Base-by-base conservation (phyloP, 805 yeast species). In the Ogataea allantospora region DNA sequence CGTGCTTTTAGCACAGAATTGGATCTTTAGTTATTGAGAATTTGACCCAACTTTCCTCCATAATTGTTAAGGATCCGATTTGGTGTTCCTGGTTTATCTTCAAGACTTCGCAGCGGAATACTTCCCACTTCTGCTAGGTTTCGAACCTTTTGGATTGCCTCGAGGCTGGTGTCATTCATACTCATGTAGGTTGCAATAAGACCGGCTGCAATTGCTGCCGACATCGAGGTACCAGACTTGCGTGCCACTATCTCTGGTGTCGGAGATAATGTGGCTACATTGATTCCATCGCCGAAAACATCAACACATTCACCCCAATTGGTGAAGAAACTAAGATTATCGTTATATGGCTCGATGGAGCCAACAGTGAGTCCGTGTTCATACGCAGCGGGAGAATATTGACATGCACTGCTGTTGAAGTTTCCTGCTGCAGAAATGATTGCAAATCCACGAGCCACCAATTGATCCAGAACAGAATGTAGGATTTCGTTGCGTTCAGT, bases 281-380 rank as follows among this genome's bases (percentile, higher is more conserved):
- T 63, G 17, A 67, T 68, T 6, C 80, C 79, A n/a, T 73, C 67
- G 0, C 78, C 66, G 45, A 68, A 72, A 10, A 73, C 49, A 41
- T 75, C 78, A 15, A 75, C 76, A 49, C 79, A 74, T n/a, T 62
- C 56, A 6, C 79, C 80, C 66, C 66, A 70, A 55, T 74, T 73
- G 15, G 70, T 60, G 46, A 68, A 68, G 27, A 47, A 41, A 5
- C 71, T 62, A 36, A 59, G 50, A 17, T 49, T 53, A 43, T 68
- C 69, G 15, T 53, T 56, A 16, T 43, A 40, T 22, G 58, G 52
- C 45, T 65, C 63, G 16, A 67, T 57, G 8, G 73, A 64, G 11
- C 72, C 74, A 5, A 68, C 70, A 8, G 70, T 64, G 30, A 68
- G 52, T 2, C 64, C 66, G 6, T 62, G 61, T 3, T 27, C 39